Base-by-base conservation (phyloP, 768 basidiomycete species). In the Psilocybe cubensis region DNA sequence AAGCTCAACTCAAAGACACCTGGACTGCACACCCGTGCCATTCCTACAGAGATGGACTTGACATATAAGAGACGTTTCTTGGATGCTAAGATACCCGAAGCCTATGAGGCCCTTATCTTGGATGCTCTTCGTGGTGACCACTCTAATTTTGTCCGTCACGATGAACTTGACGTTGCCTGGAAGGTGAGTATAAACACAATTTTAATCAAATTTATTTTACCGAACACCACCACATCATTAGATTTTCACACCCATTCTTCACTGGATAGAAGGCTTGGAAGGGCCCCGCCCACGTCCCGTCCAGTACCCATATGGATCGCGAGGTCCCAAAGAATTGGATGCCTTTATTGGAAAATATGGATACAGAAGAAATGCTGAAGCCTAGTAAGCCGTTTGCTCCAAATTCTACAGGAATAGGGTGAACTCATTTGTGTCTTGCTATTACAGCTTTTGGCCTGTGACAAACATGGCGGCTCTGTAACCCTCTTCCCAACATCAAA, bases 61-160 rank as follows among this genome's bases (percentile, higher is more conserved):
- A 97, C 96, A 18, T 99, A 98, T 83, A 96, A 96, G 84, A 83
- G 90, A 55, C 87, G 97, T 43, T 99, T 98, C 80, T 76, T 85
- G 38, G 95, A 97, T 59, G 73, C 86, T 47, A 88, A 89, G 73
- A 98, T 99, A 60, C 97, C 97, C 27, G 96, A 97, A 78, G 96
- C 95, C 28, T 96, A 97, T 71, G 93, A 98, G 76, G 89, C 90
- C 9, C 86, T 99, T 58, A 96, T 99, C 68, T 81, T 98, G 57
- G 96, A 99, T 68, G 93, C 94, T 12, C 82, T 99, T 73, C 92
- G 89, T 71, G 96, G 96, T n/a, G 96, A 99, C 68, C 96, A 98
- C 75, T 96, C 94, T 24, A 99, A 99, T 80, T 99, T 99, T 79
- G 96, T 99, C 56, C 87, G 96, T 60, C 85, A 98, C 71, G 96